Conservation (phyloP, 1,139 yeast genomes). For the Yamadazyma oceani region DNA sequence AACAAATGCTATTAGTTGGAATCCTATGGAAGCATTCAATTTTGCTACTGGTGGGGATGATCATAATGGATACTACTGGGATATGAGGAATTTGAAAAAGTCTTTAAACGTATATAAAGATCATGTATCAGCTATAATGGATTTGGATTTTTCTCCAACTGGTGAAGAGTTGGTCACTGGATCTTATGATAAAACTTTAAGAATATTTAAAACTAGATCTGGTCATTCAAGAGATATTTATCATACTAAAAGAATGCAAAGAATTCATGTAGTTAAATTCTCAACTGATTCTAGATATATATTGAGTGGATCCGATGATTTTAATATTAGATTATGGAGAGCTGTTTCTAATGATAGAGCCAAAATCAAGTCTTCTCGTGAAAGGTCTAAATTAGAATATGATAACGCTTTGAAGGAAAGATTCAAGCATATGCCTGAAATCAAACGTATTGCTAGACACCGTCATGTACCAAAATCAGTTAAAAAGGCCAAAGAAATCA, state of each 20-base stretch:
- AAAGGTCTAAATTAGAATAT: constrained; percentile 82
- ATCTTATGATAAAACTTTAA: constrained; percentile 88
- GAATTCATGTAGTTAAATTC: constrained; percentile 78
- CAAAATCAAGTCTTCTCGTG: constrained; percentile 75
- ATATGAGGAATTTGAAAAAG: constrained; percentile 85
- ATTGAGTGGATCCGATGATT: constrained; percentile 92
- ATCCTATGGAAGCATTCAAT: constrained; percentile 95
- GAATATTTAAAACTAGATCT: constrained; percentile 71
- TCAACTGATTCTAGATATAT: constrained; percentile 89
- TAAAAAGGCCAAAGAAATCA: constrained; percentile 86
- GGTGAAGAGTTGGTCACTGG: constrained; percentile 97
- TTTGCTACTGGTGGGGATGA: constrained; percentile 94
- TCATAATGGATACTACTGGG: constrained; percentile 92
- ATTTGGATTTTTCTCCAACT: constrained; percentile 92
- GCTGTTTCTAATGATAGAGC: constrained; percentile 82
- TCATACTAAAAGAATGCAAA: constrained; percentile 97
- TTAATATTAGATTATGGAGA: constrained; percentile 93
- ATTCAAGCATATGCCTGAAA: constrained; percentile 95
- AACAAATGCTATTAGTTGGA: constrained; percentile 89
- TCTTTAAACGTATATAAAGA: constrained; percentile 87
- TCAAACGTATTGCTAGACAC: constrained; percentile 84
- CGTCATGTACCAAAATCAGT: constrained; percentile 86
- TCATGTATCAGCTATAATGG: constrained; percentile 95
- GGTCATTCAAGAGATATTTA: constrained; percentile 96
- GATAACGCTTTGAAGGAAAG: constrained; percentile 89